A percentile compares a stretch with the other conserved stretches of the same genome.
Evolutionary conservation across 352 stramenopile species (phyloP).

Genomic region (Globisporangium heterothallicum): DNA sequence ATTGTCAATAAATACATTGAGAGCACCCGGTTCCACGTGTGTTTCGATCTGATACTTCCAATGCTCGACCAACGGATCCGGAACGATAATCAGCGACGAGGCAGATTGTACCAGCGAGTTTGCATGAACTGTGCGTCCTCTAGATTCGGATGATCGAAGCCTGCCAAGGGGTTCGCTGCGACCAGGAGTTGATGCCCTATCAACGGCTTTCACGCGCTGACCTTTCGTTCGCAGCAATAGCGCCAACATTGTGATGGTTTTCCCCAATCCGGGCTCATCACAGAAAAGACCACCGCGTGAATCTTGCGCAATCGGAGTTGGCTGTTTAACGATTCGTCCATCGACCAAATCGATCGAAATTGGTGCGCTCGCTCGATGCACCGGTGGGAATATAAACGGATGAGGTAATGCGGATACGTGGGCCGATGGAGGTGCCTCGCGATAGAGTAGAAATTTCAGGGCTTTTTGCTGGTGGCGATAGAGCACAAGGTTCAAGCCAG

Average conservation of each 20-base stretch:
- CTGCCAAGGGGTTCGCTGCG: constrained; percentile 9
- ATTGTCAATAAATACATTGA: constrained; percentile 44
- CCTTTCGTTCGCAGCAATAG: constrained; percentile 76
- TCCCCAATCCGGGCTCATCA: constrained; percentile 78
- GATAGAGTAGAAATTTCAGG: constrained; percentile 77
- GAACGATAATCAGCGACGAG: constrained; percentile 65
- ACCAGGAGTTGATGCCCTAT: constrained; percentile 11
- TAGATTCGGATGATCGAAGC: constrained; percentile 33
- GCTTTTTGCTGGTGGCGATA: constrained; percentile 71
- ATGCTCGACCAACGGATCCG: constrained; percentile 67
- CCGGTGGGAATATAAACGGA: constrained; percentile 45
- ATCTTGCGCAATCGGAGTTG: constrained; percentile 23
- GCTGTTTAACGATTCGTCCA: constrained; percentile 20
- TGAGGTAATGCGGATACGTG: constrained; percentile 20
- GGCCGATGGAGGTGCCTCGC: constrained; percentile 33
- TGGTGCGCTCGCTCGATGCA: constrained; percentile 2
- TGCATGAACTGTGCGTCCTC: constrained; percentile 38
- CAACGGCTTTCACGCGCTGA: constrained; percentile 16
- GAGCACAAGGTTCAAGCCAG: constrained; percentile 61
- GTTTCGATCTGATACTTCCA: constrained; percentile 73
- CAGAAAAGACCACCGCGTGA: constrained; percentile 73
- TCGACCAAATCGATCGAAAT: constrained; percentile 62
- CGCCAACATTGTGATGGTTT: constrained; percentile 84
- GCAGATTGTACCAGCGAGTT: constrained; percentile 40
- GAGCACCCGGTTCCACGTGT: constrained; percentile 29